Percentiles rank a stretch among this genome's conserved stretches.
These are phyloP conservation scores for Suillus ampliporus DNA, from an alignment of 768 basidiomycete species.

Conservation along the genomic window DNA sequence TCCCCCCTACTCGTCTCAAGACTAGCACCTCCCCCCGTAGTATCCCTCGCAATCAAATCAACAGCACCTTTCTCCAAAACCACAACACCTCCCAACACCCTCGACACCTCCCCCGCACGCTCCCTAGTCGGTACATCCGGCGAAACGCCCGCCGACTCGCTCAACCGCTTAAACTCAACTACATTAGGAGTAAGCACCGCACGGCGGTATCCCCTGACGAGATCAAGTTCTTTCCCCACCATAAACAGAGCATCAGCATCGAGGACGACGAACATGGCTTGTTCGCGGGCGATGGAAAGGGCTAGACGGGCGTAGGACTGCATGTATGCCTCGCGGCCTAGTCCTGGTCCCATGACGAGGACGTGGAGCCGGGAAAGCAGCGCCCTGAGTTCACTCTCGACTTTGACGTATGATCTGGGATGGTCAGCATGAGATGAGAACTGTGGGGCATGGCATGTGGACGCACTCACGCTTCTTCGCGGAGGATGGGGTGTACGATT, in stretches of 20 bases:
- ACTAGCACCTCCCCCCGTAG: slow-evolving; percentile 58
- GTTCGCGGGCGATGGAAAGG: slow-evolving; percentile 68
- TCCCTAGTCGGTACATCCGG: slow-evolving; percentile 54
- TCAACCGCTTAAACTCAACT: slow-evolving; percentile 87
- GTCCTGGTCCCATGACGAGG: slow-evolving; percentile 91
- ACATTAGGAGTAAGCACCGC: slow-evolving; percentile 94
- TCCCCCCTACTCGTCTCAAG: slow-evolving; percentile 49
- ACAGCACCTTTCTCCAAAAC: slow-evolving; percentile 86
- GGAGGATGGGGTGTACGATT: slow-evolving; percentile 94
- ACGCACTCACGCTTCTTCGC: slow-evolving; percentile 61
- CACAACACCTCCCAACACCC: slow-evolving; percentile 82
- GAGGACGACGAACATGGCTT: slow-evolving; percentile 88
- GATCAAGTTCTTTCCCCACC: slow-evolving; percentile 71
- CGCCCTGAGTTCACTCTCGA: slow-evolving; percentile 60
- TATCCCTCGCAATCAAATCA: slow-evolving; percentile 85
- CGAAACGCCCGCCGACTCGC: slow-evolving; percentile 72
- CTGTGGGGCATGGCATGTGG: background rate
- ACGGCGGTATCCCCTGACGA: slow-evolving; percentile 85
- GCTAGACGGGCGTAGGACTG: slow-evolving; percentile 80
- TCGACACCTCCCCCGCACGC: slow-evolving; percentile 76
- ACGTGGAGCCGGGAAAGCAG: slow-evolving; percentile 89
- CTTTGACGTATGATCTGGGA: slow-evolving; percentile 51
- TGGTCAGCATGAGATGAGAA: background rate
- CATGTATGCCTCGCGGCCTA: slow-evolving; percentile 93
- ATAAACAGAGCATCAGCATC: slow-evolving; percentile 94